Evolutionary conservation across 208 protist genomes (phyloP), one percentile per base, ranked within the genome.

Genomic region (Leishmania guyanensis): DNA sequence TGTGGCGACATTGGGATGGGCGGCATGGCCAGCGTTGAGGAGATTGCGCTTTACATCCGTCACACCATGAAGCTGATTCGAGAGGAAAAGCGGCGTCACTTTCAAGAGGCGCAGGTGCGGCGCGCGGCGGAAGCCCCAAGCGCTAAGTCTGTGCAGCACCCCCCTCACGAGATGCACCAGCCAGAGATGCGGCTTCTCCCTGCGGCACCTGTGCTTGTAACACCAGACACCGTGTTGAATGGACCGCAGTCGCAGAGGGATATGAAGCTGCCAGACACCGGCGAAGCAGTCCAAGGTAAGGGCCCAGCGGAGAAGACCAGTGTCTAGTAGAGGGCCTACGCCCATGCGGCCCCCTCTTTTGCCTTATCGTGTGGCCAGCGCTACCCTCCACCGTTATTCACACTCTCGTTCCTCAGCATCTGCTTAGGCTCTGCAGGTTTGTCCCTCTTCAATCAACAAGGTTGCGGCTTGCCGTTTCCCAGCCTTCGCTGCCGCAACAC

Each of bases 1-100:
- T 99, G 99, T 87, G 97, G 97, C 4, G 98, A 99, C 78, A 83
- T 94, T 10, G 98, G 98, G 65, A 89, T 95, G 14, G 97, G 97
- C 54, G 98, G 96, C 17, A 99, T 99, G 97, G 97, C 95, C 3
- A 66, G 81, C 0, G 93, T 97, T 51, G 89, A 94, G 43, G 87
- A 92, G 60, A 97, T 98, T n/a, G 91, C 88, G n/a, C 81, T 73
- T 22, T 81, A 80, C 46, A 90, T 95, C 60, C 83, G 83, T 5
- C 81, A 89, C 56, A 96, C 94, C 1, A 92, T 93, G 87, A 81
- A 85, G 33, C 85, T 95, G 4, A 90, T 97, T 60, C 91, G 94
- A 16, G 70, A 89, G 29, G 69, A 84, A 1, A 92, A 89, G 85
- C 74, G 74, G 17, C 74, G 58, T 22, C 72, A 65, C 36, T 73